Evolutionary conservation across 2,329 filamentous ascomycete genomes (phyloP).

Genomic region (Periglandula ipomoeae): DNA sequence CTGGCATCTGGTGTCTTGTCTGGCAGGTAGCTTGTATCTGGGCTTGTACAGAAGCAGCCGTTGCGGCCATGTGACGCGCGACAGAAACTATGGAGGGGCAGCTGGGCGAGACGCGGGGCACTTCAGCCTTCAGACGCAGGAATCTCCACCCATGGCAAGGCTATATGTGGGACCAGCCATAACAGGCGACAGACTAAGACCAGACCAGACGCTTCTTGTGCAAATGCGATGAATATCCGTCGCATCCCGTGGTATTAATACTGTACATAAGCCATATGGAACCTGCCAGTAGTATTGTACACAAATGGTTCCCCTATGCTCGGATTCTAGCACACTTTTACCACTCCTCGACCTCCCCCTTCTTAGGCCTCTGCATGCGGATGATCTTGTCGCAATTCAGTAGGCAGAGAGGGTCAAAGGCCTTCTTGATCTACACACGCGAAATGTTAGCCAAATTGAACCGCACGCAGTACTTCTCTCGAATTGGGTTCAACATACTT

Average conservation of each 20-base stretch:
- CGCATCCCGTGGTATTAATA: too few relatives aligned
- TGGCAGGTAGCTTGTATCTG: not conserved
- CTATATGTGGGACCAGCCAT: too few relatives aligned
- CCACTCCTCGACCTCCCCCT: constrained; percentile 36
- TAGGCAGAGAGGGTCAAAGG: constrained; percentile 66
- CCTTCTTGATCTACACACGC: constrained; percentile 57
- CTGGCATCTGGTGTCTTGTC: not conserved
- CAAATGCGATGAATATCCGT: too few relatives aligned
- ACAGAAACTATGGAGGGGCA: not conserved
- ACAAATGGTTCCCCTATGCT: not conserved
- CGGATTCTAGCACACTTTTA: constrained; percentile 15
- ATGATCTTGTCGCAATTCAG: constrained; percentile 64
- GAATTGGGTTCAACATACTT: constrained; percentile 37
- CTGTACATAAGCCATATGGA: not conserved
- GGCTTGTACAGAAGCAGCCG: not conserved
- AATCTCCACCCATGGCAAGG: too few relatives aligned
- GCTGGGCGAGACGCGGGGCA: constrained; percentile 4
- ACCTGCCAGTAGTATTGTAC: not conserved
- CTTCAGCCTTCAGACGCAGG: not conserved
- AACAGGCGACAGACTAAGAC: too few relatives aligned
- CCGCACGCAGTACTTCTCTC: not conserved
- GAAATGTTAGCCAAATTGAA: not conserved
- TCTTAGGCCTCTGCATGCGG: constrained; percentile 42
- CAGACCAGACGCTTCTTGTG: too few relatives aligned
- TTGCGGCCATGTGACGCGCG: constrained; percentile 6